These are phyloP conservation scores for Blastobotrys persicus DNA, from an alignment of 1,139 yeast species.

Conservation along the genomic window DNA sequence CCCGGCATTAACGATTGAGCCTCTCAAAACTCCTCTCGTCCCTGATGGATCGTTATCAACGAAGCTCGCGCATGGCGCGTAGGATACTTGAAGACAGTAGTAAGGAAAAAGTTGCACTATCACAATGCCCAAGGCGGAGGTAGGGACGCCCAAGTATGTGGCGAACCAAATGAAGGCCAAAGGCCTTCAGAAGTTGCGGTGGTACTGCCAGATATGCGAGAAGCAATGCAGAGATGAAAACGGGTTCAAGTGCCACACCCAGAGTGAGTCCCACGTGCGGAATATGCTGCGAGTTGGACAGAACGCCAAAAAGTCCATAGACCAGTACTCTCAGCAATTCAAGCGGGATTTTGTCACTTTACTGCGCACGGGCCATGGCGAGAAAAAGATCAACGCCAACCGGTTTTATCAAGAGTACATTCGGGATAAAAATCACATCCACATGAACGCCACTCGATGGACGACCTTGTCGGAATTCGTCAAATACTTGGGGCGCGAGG, in stretches of 20 bases:
- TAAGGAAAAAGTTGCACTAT: too few relatives aligned
- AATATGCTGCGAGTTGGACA: slow-evolving; percentile 47
- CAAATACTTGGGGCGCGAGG: slow-evolving; percentile 57
- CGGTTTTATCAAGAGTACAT: slow-evolving; percentile 83
- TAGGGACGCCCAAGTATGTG: slow-evolving; percentile 78
- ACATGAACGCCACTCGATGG: slow-evolving; percentile 89
- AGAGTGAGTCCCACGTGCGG: slow-evolving; percentile 70
- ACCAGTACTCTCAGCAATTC: slow-evolving; percentile 59
- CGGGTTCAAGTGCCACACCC: slow-evolving; percentile 86
- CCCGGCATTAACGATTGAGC: too few relatives aligned
- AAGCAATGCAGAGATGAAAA: slow-evolving; percentile 95
- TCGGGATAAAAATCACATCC: slow-evolving; percentile 76
- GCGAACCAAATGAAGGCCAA: slow-evolving; percentile 75
- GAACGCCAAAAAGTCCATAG: slow-evolving; percentile 50
- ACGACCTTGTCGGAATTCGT: slow-evolving; percentile 66
- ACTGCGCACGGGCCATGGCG: slow-evolving; percentile 71
- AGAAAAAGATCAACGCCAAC: slow-evolving; percentile 75
- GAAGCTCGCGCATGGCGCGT: background rate
- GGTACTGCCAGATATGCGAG: slow-evolving; percentile 87
- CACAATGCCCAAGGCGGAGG: slow-evolving; percentile 61
- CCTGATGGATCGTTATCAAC: too few relatives aligned
- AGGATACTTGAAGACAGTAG: too few relatives aligned
- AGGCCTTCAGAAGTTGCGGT: slow-evolving; percentile 81
- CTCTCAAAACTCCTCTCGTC: too few relatives aligned
- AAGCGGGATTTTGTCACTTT: slow-evolving; percentile 62